A percentile compares a stretch with the other conserved stretches of the same genome.
Evolutionary conservation across 768 basidiomycete genomes (phyloP).

Genomic region (Pleurotus sapidus): DNA sequence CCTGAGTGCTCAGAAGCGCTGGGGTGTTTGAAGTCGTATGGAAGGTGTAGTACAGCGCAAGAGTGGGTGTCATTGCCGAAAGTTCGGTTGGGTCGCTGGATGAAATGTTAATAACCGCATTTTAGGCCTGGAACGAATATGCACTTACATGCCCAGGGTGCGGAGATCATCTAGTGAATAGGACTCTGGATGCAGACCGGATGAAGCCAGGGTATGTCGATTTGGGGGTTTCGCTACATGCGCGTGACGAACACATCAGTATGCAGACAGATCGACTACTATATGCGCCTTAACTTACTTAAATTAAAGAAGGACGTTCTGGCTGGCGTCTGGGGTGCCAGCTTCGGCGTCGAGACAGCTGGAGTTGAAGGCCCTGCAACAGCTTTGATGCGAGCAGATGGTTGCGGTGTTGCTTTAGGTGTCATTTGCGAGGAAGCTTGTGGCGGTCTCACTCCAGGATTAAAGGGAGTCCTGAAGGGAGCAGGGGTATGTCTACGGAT

Average conservation of each 20-base stretch:
- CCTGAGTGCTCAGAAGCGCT: slow-evolving; percentile 15
- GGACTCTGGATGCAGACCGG: slow-evolving; percentile 48
- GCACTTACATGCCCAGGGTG: slow-evolving; percentile 49
- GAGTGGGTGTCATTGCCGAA: slow-evolving; percentile 48
- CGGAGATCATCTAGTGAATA: slow-evolving; percentile 42
- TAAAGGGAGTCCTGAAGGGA: slow-evolving; percentile 53
- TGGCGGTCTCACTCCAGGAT: slow-evolving; percentile 42
- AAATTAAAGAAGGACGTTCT: slow-evolving; percentile 39
- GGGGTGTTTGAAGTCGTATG: slow-evolving; percentile 32
- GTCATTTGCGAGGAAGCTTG: neutral
- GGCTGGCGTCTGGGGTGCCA: slow-evolving; percentile 9
- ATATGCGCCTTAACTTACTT: slow-evolving; percentile 27
- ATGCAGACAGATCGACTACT: neutral
- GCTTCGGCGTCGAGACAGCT: neutral
- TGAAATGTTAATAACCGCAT: neutral
- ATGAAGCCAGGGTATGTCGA: slow-evolving; percentile 44
- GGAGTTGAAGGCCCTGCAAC: neutral
- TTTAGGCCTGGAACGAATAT: neutral
- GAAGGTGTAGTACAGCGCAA: slow-evolving; percentile 62
- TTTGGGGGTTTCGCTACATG: slow-evolving; percentile 27
- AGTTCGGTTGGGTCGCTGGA: slow-evolving; percentile 45
- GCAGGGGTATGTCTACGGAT: slow-evolving; percentile 25
- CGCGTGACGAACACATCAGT: neutral
- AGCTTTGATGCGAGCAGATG: neutral
- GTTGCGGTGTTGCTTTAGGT: slow-evolving; percentile 14